phyloP scores from a whole-genome alignment of 2,329 filamentous ascomycete genomes.

The Daldinia sp. region DNA sequence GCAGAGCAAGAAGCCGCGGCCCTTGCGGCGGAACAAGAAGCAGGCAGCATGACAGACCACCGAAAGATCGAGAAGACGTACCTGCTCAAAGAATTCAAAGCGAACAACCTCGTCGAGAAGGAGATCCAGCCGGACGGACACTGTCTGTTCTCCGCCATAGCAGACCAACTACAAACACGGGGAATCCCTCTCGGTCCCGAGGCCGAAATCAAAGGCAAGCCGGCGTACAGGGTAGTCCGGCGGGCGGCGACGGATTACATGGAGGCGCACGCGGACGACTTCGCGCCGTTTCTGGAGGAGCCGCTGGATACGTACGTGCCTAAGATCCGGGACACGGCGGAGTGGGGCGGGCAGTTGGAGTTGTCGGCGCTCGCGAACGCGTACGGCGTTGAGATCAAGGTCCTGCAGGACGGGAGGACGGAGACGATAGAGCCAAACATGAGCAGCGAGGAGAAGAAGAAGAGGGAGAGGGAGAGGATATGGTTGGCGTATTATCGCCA shows the following conservation, averaged over 20 bases:
- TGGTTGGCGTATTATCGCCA: slow-evolving; percentile 98
- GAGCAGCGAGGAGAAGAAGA: slow-evolving; percentile 50
- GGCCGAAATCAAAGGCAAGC: slow-evolving; percentile 49
- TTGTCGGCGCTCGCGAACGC: slow-evolving; percentile 83
- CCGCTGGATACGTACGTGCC: slow-evolving; percentile 77
- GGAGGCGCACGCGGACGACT: slow-evolving; percentile 78
- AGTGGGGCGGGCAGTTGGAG: slow-evolving; percentile 97
- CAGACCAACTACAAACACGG: slow-evolving; percentile 78
- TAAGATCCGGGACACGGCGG: slow-evolving; percentile 86
- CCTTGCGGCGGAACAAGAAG: slow-evolving; percentile 78
- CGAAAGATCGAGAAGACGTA: slow-evolving; percentile 75
- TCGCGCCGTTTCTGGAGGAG: slow-evolving; percentile 88
- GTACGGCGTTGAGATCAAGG: slow-evolving; percentile 83
- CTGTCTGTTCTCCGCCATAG: slow-evolving; percentile 92
- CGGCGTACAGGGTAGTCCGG: slow-evolving; percentile 75
- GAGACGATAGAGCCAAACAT: slow-evolving; percentile 75
- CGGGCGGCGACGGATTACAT: slow-evolving; percentile 83
- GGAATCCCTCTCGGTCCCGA: slow-evolving; percentile 57
- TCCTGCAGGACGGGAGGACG: slow-evolving; percentile 85
- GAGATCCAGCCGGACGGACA: slow-evolving; percentile 92
- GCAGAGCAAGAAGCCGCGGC: slow-evolving; percentile 82
- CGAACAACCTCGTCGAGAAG: slow-evolving; percentile 75
- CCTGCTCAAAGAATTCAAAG: slow-evolving; percentile 76
- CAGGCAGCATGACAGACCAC: slow-evolving; percentile 77
- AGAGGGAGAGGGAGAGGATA: slow-evolving; percentile 67